Conservation (phyloP, 495 filamentous ascomycete species). For the Friedmanniomyces simplex region DNA sequence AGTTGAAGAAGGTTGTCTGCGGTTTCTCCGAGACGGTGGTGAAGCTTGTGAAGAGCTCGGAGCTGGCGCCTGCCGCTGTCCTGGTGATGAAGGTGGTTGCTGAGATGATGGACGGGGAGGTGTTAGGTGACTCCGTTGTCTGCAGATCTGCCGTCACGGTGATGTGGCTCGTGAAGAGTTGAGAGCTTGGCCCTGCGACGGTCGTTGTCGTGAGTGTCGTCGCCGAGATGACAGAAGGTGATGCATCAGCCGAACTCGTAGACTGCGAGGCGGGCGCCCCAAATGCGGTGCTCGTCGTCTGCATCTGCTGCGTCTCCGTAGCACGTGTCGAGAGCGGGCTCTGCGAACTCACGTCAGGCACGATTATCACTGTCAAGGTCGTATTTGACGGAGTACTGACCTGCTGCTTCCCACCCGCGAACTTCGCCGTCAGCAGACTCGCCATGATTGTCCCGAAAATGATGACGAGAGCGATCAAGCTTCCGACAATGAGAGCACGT, state of each 20-base stretch:
- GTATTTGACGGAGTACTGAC: not conserved
- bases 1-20: not conserved
- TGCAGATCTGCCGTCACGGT: not conserved
- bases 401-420: not conserved
- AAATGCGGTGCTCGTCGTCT: not conserved
- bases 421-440: not conserved
- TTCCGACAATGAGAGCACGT: not conserved
- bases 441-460: not conserved
- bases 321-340: not conserved
- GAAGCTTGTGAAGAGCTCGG: not conserved
- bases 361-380: not conserved
- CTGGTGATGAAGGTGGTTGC: not conserved
- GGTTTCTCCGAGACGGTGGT: not conserved
- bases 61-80: not conserved
- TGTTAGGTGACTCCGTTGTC: not conserved
- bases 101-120: not conserved
- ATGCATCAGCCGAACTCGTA: not conserved
- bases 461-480: not conserved
- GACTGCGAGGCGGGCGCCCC: not conserved
- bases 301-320: not conserved
- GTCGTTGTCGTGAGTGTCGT: not conserved
- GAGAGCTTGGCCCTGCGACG: not conserved
- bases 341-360: not conserved
- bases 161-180: not conserved
- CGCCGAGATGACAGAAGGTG: not conserved